These are phyloP conservation scores for Metarhizium rileyi DNA, from an alignment of 2,329 filamentous ascomycete species.

Conservation along the genomic window DNA sequence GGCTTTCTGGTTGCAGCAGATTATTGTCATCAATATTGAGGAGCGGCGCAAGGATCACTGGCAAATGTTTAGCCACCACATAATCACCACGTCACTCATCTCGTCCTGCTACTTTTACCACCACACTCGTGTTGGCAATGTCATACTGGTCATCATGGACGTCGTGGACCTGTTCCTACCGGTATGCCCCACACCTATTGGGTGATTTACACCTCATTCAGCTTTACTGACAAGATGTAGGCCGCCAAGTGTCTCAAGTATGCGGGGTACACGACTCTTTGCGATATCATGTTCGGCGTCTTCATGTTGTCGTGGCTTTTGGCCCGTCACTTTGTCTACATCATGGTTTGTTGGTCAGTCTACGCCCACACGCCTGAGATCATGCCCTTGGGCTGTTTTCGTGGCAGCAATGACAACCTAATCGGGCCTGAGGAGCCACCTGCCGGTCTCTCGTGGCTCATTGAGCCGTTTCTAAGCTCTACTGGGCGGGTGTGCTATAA, in stretches of 20 bases:
- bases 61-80: constrained; percentile 95
- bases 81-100: constrained; percentile 77
- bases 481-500: constrained; percentile 75
- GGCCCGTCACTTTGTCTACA: constrained; percentile 73
- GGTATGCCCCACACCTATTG: constrained; percentile 35
- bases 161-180: constrained; percentile 81
- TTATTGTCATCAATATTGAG: constrained; percentile 90
- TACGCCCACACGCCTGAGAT: constrained; percentile 53
- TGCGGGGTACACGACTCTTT: constrained; percentile 61
- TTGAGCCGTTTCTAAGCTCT: constrained; percentile 64
- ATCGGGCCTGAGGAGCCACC: constrained; percentile 41
- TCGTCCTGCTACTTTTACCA: constrained; percentile 78
- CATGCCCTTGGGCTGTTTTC: constrained; percentile 64
- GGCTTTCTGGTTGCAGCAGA: constrained; percentile 90
- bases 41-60: constrained; percentile 88
- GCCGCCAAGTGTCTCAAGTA: constrained; percentile 92
- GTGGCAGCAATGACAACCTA: constrained; percentile 44
- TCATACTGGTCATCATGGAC: constrained; percentile 90
- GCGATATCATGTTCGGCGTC: constrained; percentile 74
- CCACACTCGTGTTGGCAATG: constrained; percentile 76
- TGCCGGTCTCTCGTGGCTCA: constrained; percentile 48
- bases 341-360: constrained; percentile 72
- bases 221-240: constrained; percentile 31
- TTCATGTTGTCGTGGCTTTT: constrained; percentile 82
- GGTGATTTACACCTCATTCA: constrained; percentile 17